phyloP scores from a whole-genome alignment of 1,139 yeast species.

The Kazachstania sp. region DNA sequence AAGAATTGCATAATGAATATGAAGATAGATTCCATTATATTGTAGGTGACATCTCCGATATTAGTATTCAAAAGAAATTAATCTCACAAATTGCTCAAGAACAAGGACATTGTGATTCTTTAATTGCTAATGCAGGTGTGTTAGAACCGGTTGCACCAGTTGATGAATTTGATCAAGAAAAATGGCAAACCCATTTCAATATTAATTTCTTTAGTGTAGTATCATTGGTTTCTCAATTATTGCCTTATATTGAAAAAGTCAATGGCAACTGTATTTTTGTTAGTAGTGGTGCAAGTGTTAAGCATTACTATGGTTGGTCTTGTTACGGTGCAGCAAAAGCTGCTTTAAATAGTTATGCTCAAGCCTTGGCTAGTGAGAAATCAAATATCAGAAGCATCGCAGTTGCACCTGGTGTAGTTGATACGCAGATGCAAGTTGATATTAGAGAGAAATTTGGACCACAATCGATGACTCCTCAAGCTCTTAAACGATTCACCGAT shows the following conservation, averaged over 20 bases:
- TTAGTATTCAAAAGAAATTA: slow-evolving; percentile 35
- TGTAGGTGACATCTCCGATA: slow-evolving; percentile 60
- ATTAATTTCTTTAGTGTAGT: slow-evolving; percentile 75
- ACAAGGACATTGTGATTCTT: slow-evolving; percentile 50
- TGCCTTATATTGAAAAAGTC: slow-evolving; percentile 50
- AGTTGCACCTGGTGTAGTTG: slow-evolving; percentile 90
- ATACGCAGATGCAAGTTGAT: slow-evolving; percentile 73
- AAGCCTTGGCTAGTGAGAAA: slow-evolving; percentile 61
- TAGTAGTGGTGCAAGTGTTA: slow-evolving; percentile 65
- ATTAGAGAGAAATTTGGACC: slow-evolving; percentile 54
- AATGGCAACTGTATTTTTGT: slow-evolving; percentile 53
- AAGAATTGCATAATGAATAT: slow-evolving; percentile 37
- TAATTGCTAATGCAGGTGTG: slow-evolving; percentile 78
- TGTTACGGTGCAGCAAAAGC: slow-evolving; percentile 91
- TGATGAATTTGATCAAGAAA: slow-evolving; percentile 37
- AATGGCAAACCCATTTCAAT: slow-evolving; percentile 62
- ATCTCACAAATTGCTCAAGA: slow-evolving; percentile 41
- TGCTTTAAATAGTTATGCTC: slow-evolving; percentile 68
- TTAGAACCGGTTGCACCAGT: slow-evolving; percentile 61
- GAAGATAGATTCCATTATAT: slow-evolving; percentile 49
- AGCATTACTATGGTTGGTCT: slow-evolving; percentile 54
- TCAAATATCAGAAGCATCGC: slow-evolving; percentile 50
- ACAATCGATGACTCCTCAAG: slow-evolving; percentile 47
- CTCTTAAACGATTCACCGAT: slow-evolving; percentile 50
- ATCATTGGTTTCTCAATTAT: slow-evolving; percentile 45